Conservation (phyloP, 208 protist species). For the Leishmania turanica region DNA sequence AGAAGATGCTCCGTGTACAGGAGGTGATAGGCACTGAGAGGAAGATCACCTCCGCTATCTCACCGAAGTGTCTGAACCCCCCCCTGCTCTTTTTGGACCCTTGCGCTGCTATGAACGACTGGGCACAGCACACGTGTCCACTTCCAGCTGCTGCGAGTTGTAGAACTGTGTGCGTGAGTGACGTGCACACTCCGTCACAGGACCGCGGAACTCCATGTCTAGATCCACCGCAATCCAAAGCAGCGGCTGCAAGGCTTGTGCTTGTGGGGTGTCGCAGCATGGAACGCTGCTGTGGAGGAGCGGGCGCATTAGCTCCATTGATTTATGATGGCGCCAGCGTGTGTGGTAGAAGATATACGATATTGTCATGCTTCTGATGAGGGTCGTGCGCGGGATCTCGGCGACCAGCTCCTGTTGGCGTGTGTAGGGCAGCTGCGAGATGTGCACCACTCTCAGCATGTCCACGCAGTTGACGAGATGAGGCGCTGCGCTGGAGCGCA, state of each 20-base stretch:
- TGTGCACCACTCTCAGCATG: constrained; percentile 48
- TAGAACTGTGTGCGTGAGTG: constrained; percentile 27
- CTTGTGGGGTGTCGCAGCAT: background rate
- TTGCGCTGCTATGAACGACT: no score
- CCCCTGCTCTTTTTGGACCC: background rate
- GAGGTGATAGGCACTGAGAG: background rate
- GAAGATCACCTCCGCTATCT: background rate
- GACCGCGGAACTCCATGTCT: constrained; percentile 13
- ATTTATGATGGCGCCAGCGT: constrained; percentile 32
- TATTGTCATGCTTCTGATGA: constrained; percentile 40
- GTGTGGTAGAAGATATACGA: constrained; percentile 39
- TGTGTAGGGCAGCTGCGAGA: constrained; percentile 51
- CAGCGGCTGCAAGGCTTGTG: constrained; percentile 33
- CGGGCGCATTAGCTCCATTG: constrained; percentile 17
- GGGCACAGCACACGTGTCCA: background rate
- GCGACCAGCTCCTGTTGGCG: constrained; percentile 40
- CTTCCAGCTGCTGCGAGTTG: constrained; percentile 39
- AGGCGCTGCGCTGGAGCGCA: constrained; percentile 20
- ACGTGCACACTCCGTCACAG: constrained; percentile 19
- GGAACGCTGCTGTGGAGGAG: constrained; percentile 30
- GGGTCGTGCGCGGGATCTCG: constrained; percentile 32
- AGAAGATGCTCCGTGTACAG: background rate
- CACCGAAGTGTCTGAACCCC: background rate
- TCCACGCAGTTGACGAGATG: constrained; percentile 47
- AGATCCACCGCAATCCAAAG: constrained; percentile 40